Evolutionary conservation across 345 rosid genomes (phyloP).

Genomic region (Nephelium lappaceum): DNA sequence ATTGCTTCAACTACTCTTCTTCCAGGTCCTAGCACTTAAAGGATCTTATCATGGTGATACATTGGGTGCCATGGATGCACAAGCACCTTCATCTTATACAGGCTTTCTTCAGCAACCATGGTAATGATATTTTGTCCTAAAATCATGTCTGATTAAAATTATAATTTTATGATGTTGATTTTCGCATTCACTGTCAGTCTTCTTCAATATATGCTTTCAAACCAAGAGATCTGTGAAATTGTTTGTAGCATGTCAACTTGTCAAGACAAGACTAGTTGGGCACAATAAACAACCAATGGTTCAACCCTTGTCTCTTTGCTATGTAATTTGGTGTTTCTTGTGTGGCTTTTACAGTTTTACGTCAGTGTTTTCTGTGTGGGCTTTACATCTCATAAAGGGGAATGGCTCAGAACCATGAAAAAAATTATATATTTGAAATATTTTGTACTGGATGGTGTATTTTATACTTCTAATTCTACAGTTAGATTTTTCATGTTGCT

Average conservation of each 20-base stretch:
- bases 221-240: background rate
- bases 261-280: background rate
- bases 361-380: background rate
- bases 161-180: background rate
- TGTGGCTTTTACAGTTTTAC: background rate
- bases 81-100: slow-evolving; percentile 89
- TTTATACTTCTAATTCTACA: background rate
- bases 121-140: slow-evolving; percentile 33
- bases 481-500: background rate
- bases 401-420: background rate
- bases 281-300: background rate
- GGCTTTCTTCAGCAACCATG: slow-evolving; percentile 97
- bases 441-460: background rate
- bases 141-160: slow-evolving; percentile 3
- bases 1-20: slow-evolving; percentile 5
- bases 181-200: background rate
- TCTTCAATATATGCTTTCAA: background rate
- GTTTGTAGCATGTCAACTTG: background rate
- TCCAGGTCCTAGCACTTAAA: slow-evolving; percentile 83
- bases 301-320: background rate
- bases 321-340: background rate
- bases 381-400: background rate
- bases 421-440: background rate
- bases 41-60: slow-evolving; percentile 99
- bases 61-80: slow-evolving; percentile 99